Conservation (phyloP, 2,329 filamentous ascomycete species). For the Dactylellina cionopaga region DNA sequence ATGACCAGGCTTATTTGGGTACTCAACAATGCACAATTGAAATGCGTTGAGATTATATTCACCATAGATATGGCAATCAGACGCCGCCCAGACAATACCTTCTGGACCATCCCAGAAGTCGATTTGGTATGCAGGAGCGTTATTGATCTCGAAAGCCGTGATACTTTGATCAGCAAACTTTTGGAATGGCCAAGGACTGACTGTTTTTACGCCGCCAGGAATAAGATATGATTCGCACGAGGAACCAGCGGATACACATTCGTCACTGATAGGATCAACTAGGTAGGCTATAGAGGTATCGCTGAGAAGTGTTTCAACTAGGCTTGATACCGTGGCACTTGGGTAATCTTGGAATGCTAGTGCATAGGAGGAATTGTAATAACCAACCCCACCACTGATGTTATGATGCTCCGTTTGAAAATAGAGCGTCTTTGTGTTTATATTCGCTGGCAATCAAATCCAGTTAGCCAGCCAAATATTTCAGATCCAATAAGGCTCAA, state of each 20-base stretch:
- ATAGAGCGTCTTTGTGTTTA: not conserved
- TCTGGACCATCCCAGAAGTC: not conserved
- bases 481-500: too few species aligned
- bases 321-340: not conserved
- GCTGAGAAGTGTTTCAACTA: not conserved
- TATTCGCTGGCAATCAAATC: not conserved
- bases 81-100: not conserved
- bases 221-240: not conserved
- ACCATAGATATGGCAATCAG: not conserved
- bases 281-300: not conserved
- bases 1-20: not conserved
- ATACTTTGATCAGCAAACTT: not conserved
- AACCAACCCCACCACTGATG: not conserved
- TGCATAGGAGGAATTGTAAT: not conserved
- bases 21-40: not conserved
- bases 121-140: not conserved
- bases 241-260: not conserved
- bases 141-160: not conserved
- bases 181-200: not conserved
- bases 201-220: not conserved
- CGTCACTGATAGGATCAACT: not conserved
- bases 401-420: not conserved
- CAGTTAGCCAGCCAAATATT: not conserved
- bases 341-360: not conserved
- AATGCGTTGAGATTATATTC: not conserved